Base-by-base conservation (phyloP, 1,139 yeast genomes). In the Hansenula sp. region DNA sequence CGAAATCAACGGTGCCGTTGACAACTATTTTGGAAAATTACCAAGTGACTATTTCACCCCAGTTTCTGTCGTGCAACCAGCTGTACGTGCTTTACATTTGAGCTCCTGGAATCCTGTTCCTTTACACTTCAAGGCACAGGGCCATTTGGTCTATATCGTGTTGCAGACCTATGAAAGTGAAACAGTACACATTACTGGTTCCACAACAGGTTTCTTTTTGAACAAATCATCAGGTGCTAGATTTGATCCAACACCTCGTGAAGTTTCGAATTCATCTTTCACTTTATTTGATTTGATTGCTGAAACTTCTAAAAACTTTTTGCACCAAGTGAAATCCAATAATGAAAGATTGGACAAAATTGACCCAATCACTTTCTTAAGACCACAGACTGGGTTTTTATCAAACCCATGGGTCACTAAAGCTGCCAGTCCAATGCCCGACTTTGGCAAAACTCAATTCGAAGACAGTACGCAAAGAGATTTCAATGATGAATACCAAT, bases 51-150 rank as follows among this genome's bases (percentile, higher is more conserved):
- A 55, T 42, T 53, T 38, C 31, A 55, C 65, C 3, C 61, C 62
- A 17, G 43, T 55, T 11, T 54, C 57, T 36, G 43, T 62, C 27
- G 52, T 63, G 21, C 56, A 63, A 2, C 70, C 73, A 39, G 62
- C 67, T 46, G 58, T 66, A n/a, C 74, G 77, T 40, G 70, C 74
- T 12, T 70, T 90, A 48, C 76, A 72, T 43, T 62, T 89, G 41
- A 86, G 96, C n/a, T 79, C 80, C 46, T 91, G 96, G 94, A 83
- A 88, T 51, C 94, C 96, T 12, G 89, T 84, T 17, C 90, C 96
- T n/a, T 70, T 74, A 39, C 63, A 68, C 27, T 65, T 65, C 51
- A 82, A 76, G 59, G 51, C 74, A 28, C 77, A 75, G 59, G 99
- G 98, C 25, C 96, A 91, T 60, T 71, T 91, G 58, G 70, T 85